Evolutionary conservation across 2,329 filamentous ascomycete species (phyloP), one percentile per base, ranked within the genome.

Genomic region (Fusarium continuum): DNA sequence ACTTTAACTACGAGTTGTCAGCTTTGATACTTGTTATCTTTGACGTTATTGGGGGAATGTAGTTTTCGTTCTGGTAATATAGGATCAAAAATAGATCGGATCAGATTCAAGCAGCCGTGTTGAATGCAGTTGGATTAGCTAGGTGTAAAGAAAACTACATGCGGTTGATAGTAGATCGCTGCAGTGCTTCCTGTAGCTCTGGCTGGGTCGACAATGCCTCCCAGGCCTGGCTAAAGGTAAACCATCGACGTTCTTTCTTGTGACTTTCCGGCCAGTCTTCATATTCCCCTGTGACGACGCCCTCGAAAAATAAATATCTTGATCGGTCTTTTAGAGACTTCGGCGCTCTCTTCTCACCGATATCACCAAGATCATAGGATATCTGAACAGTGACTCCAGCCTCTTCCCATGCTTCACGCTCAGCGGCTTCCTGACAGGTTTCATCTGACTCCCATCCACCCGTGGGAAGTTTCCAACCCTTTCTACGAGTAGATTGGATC

Each of bases 361-460:
- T 96, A 65, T 90, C 85, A 64, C 93, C 93, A 45, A 99, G 85
- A 76, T 97, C 92, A 75, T 89, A 90, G 70, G 90, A 88, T 76
- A 97, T 89, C 56, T 86, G 89, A 77, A 94, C 91, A 71, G 91
- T 83, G 72, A 98, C 96, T 72, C 95, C 95, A 35, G 93, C 95
- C 80, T 98, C 95, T 80, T 98, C 95, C 95, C 95, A 98, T 60
- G 95, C 95, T 78, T 99, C 95, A 68, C 95, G 82, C 82, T 90
- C 78, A 52, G 95, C 95, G 54, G 95, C 91, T 75, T 94, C 86
- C 61, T 90, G 87, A 64, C 91, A 95, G 61, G 89, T 86, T 79
- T 99, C 95, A 77, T 99, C 95, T 28, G 88, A 90, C 78, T 99
- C 95, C 93, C 95, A 99, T 58, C 95, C 95, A 73, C 95, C 95